A percentile compares a stretch with the other conserved stretches of the same genome.
Conservation (phyloP, 148 eudicot species). For the Chenopodium berlandieri region DNA sequence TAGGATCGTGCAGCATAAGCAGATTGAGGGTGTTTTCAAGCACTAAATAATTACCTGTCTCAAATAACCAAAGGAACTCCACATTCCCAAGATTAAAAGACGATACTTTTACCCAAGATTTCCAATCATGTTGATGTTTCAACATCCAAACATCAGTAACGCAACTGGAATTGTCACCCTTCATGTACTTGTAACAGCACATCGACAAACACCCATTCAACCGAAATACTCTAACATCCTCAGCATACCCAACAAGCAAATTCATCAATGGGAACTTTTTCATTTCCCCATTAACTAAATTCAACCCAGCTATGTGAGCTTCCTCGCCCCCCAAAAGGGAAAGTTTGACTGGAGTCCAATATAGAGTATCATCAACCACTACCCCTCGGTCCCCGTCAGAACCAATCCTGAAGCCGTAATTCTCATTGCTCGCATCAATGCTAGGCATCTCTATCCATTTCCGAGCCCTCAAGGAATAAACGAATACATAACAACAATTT, state of each 20-base stretch:
- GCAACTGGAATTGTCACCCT: no score
- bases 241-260: neutral
- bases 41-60: constrained; percentile 9
- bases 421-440: neutral
- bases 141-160: neutral
- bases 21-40: neutral
- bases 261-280: neutral
- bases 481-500: neutral
- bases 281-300: no score
- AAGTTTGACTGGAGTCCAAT: constrained; percentile 3
- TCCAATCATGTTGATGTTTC: constrained; percentile 9
- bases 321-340: no score
- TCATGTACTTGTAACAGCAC: no score
- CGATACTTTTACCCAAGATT: constrained; percentile 14
- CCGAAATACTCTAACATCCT: no score
- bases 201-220: no score
- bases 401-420: neutral
- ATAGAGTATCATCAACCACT: constrained; percentile 9
- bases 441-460: neutral
- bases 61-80: neutral
- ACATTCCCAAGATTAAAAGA: neutral
- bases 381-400: neutral
- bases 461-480: neutral
- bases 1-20: constrained; percentile 16
- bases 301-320: neutral